Evolutionary conservation across 106 monocot genomes (phyloP).

Genomic region (Dioscorea dumetorum): DNA sequence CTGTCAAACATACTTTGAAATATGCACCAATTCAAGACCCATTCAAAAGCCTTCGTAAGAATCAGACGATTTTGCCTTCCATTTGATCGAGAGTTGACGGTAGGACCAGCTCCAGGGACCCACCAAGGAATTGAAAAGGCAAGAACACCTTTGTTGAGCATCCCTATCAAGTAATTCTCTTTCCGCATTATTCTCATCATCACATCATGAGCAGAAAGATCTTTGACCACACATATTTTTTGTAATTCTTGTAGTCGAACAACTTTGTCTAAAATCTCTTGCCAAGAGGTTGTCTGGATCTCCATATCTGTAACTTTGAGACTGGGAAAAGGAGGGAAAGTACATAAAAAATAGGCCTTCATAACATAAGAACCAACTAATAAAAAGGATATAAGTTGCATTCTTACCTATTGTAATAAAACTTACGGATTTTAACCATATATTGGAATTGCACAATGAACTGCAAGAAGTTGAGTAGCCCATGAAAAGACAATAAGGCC

Average conservation of each 20-base stretch:
- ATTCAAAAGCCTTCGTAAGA: slow-evolving; percentile 88
- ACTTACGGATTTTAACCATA: slow-evolving; percentile 61
- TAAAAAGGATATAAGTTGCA: neutral
- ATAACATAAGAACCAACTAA: neutral
- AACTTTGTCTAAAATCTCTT: slow-evolving; percentile 72
- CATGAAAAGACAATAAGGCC: slow-evolving; percentile 68
- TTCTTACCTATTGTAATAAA: slow-evolving; percentile 65
- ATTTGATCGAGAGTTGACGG: slow-evolving; percentile 29
- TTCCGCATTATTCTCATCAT: slow-evolving; percentile 98
- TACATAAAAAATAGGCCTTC: neutral
- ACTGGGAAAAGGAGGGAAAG: slow-evolving; percentile 28
- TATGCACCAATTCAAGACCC: slow-evolving; percentile 97
- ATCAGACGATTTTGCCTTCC: slow-evolving; percentile 71
- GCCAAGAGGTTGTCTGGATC: slow-evolving; percentile 84
- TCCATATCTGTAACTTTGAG: slow-evolving; percentile 85
- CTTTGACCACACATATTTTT: slow-evolving; percentile 87
- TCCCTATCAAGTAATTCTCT: slow-evolving; percentile 96
- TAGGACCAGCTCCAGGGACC: slow-evolving; percentile 91
- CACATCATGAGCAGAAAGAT: slow-evolving; percentile 87
- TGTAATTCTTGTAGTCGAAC: slow-evolving; percentile 69
- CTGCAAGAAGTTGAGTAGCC: slow-evolving; percentile 79
- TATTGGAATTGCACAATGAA: slow-evolving; percentile 85
- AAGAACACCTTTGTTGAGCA: slow-evolving; percentile 94
- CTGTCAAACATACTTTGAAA: slow-evolving; percentile 99
- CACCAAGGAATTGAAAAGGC: slow-evolving; percentile 70